phyloP scores from a whole-genome alignment of 495 filamentous ascomycete genomes.

The Lophium mytilinum region DNA sequence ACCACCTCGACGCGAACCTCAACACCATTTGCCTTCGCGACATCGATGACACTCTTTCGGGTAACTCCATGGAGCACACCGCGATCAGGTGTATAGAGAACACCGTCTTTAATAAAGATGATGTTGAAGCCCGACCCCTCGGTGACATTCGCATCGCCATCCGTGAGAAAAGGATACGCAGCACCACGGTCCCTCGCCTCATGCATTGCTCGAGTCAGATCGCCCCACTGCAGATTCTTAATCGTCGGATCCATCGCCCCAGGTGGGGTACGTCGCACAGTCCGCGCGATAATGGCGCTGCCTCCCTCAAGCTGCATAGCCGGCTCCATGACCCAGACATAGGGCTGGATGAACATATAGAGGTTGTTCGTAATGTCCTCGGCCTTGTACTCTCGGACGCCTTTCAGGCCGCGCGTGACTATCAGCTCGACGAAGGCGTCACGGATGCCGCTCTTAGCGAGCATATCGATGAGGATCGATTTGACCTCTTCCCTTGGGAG shows the following conservation, averaged over 20 bases:
- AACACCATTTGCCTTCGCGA: slow-evolving; percentile 1
- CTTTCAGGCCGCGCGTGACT: slow-evolving; percentile 35
- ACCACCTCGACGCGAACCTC: slow-evolving; percentile 17
- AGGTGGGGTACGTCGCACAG: slow-evolving; percentile 32
- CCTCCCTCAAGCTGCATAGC: slow-evolving; percentile 33
- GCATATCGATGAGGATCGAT: slow-evolving; percentile 33
- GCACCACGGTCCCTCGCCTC: slow-evolving; percentile 25
- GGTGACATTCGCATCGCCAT: slow-evolving; percentile 34
- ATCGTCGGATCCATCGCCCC: slow-evolving; percentile 36
- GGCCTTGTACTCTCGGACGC: slow-evolving; percentile 28
- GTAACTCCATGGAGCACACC: slow-evolving; percentile 11
- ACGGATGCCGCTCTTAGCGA: slow-evolving; percentile 32
- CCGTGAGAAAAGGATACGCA: slow-evolving; percentile 35
- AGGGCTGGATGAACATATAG: slow-evolving; percentile 36
- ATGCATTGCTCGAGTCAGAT: slow-evolving; percentile 32
- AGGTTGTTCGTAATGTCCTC: slow-evolving; percentile 30
- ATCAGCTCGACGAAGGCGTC: slow-evolving; percentile 39
- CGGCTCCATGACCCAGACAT: slow-evolving; percentile 38
- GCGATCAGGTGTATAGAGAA: slow-evolving; percentile 9
- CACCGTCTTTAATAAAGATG: slow-evolving; percentile 9
- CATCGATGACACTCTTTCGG: slow-evolving; percentile 14
- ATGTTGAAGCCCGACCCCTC: slow-evolving; percentile 17
- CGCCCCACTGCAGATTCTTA: slow-evolving; percentile 41
- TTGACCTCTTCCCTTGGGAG: slow-evolving; percentile 31
- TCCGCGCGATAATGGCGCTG: slow-evolving; percentile 34